These are phyloP conservation scores for Flueggea neowawraea DNA, from an alignment of 441 rosid genomes.

Conservation along the genomic window DNA sequence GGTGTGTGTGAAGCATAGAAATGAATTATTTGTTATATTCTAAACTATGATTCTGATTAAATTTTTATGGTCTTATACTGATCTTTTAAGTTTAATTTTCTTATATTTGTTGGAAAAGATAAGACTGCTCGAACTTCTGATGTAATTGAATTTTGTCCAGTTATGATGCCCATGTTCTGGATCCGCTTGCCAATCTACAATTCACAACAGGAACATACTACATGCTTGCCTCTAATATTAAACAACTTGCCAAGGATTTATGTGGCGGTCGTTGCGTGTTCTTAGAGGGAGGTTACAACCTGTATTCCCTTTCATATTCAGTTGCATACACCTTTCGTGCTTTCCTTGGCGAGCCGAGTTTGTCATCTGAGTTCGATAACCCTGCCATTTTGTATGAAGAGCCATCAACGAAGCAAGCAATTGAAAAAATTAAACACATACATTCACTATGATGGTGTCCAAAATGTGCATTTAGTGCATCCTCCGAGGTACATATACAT, in stretches of 20 bases:
- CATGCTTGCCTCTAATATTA: constrained; percentile 68
- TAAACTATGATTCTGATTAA: no score
- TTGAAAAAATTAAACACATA: constrained; percentile 60
- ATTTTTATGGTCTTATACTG: no score
- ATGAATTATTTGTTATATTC: no score
- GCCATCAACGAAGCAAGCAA: constrained; percentile 65
- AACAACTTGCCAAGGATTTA: constrained; percentile 75
- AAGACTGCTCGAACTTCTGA: no score
- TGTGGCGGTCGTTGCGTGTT: constrained; percentile 88
- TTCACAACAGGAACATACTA: constrained; percentile 88
- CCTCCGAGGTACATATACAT: no score
- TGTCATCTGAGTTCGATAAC: constrained; percentile 74
- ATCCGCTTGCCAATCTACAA: constrained; percentile 85
- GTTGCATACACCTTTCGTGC: constrained; percentile 91
- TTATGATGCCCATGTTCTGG: constrained; percentile 80
- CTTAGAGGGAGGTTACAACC: constrained; percentile 97
- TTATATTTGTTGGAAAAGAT: no score
- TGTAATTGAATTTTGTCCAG: neutral
- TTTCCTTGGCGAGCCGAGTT: constrained; percentile 74
- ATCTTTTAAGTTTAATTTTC: no score
- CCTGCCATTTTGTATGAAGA: constrained; percentile 87
- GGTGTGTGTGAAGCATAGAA: no score
- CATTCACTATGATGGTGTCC: constrained; percentile 52
- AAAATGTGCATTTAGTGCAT: neutral
- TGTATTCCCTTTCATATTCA: constrained; percentile 77